phyloP scores from a whole-genome alignment of 2,329 filamentous ascomycete species.

The Pseudogymnoascus sp. region DNA sequence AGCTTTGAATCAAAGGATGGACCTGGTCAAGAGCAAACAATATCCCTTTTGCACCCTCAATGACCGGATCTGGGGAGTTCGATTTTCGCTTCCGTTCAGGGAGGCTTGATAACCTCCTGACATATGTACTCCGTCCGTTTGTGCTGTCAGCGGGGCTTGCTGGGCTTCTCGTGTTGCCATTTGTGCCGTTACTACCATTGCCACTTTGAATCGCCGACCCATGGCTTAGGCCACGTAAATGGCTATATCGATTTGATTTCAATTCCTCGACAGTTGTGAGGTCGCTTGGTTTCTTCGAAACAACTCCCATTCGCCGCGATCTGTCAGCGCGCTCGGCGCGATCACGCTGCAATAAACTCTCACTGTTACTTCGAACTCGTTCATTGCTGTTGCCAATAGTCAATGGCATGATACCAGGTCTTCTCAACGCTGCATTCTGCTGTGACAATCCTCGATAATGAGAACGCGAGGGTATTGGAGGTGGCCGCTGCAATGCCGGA shows the following conservation, averaged over 20 bases:
- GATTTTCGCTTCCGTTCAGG: slow-evolving; percentile 56
- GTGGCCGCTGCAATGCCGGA: slow-evolving; percentile 55
- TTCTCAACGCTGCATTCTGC: slow-evolving; percentile 52
- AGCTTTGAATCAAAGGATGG: slow-evolving; percentile 57
- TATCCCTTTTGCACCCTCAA: slow-evolving; percentile 58
- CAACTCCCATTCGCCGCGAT: slow-evolving; percentile 54
- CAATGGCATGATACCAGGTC: slow-evolving; percentile 65
- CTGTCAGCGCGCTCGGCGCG: slow-evolving; percentile 42
- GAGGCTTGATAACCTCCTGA: slow-evolving; percentile 53
- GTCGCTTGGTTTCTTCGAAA: slow-evolving; percentile 51
- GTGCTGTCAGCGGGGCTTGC: slow-evolving; percentile 49
- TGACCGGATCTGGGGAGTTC: slow-evolving; percentile 49
- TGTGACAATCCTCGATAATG: slow-evolving; percentile 71
- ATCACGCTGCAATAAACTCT: slow-evolving; percentile 44
- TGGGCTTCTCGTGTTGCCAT: slow-evolving; percentile 36
- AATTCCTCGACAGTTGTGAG: slow-evolving; percentile 55
- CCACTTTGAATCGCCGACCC: slow-evolving; percentile 56
- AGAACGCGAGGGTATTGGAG: slow-evolving; percentile 71
- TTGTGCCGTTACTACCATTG: slow-evolving; percentile 21
- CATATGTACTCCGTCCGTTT: slow-evolving; percentile 40
- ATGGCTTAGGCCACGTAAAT: slow-evolving; percentile 57
- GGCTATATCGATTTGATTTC: slow-evolving; percentile 54
- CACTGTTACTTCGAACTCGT: slow-evolving; percentile 56
- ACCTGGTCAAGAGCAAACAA: slow-evolving; percentile 60
- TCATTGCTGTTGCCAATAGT: slow-evolving; percentile 62